Percentiles rank a stretch among this genome's conserved stretches.
Evolutionary conservation across 2,329 filamentous ascomycete genomes (phyloP).

Genomic region (Colletotrichum spaethianum): DNA sequence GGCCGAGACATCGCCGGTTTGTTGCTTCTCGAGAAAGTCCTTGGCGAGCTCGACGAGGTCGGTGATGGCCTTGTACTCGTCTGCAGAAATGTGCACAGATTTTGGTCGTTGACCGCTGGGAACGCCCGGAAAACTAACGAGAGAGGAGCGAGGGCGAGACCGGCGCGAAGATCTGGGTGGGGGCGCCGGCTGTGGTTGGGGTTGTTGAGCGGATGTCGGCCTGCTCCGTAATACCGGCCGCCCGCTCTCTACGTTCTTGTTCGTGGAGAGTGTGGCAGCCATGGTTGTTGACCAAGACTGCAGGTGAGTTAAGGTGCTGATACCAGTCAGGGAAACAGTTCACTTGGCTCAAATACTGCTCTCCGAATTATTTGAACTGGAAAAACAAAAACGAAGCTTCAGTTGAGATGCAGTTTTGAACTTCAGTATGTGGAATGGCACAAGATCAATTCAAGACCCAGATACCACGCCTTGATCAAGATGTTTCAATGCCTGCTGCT

Average conservation of each 20-base stretch:
- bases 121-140: slow-evolving; percentile 24
- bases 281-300: slow-evolving; percentile 8
- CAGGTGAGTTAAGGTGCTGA: background rate
- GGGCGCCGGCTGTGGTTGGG: background rate
- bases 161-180: background rate
- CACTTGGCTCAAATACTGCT: background rate
- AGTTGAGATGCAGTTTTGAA: background rate
- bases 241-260: background rate
- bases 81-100: slow-evolving; percentile 31
- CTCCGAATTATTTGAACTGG: background rate
- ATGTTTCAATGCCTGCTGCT: background rate
- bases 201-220: background rate
- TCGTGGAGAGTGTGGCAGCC: background rate
- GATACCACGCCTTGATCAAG: background rate
- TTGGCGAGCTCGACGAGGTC: slow-evolving; percentile 36
- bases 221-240: background rate
- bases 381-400: background rate
- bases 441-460: background rate
- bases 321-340: background rate
- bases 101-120: slow-evolving; percentile 5
- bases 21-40: slow-evolving; percentile 23
- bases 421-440: background rate
- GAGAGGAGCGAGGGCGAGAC: slow-evolving; percentile 15
- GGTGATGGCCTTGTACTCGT: slow-evolving; percentile 36
- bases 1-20: slow-evolving; percentile 1